Evolutionary conservation across 768 basidiomycete genomes (phyloP), one percentile per base, ranked within the genome.

Genomic region (Lentinus brumalis): DNA sequence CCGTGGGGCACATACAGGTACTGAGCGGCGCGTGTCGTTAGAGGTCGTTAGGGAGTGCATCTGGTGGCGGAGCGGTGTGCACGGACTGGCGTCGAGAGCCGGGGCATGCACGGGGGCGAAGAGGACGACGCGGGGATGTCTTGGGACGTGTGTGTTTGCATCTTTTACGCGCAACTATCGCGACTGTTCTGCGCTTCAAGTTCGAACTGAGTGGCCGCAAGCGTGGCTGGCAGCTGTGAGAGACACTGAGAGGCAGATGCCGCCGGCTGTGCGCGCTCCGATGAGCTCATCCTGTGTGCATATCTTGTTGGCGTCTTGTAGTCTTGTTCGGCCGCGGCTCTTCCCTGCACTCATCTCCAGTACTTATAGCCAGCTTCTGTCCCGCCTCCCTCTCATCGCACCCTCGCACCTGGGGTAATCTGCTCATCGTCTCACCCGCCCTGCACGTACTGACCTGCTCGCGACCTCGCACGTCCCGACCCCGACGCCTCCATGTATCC

Each of bases 401-500:
- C 29, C 29, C 47, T 29, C 46, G 45, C 18, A 12, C 15, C 46
- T 1, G 21, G 9, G 46, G 26, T 30, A 49, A 26, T n/a, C 57
- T 18, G 50, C 26, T 16, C 51, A 21, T 26, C 40, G 47, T 32
- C 42, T 47, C 29, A 29, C 50, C 9, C 21, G 29, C 50, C 53
- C 39, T 40, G 9, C 45, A 42, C 15, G 49, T 29, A 49, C 46
- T 29, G 15, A n/a, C 44, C 18, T 21, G 46, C 29, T 49, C 26
- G 29, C 26, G 46, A 49, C 46, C 15, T 45, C 21, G 8, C 46
- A 11, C 46, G 1, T 6, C 46, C 4, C 18, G 9, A 12, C 21
- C 32, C 38, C 39, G 31, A 50, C 35, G 42, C 15, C 59, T 12
- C 26, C 35, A 53, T 59, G 59, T 29, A 51, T 40, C 49, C 46